phyloP scores from a whole-genome alignment of 2,329 filamentous ascomycete species.

The Leptographium flavum region DNA sequence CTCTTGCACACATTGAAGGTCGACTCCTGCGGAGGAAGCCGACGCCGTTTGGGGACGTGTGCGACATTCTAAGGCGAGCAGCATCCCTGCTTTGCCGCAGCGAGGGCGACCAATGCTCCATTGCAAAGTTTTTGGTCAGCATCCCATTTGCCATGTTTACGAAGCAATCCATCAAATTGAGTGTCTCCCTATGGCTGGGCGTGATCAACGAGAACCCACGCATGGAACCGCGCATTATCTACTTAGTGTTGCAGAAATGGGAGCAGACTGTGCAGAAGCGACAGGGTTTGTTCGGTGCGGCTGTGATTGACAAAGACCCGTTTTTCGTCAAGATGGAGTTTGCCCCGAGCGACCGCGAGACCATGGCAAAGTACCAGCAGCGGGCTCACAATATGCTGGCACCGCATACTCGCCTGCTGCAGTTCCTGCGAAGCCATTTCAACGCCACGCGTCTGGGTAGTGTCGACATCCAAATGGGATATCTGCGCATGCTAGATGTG shows the following conservation, averaged over 20 bases:
- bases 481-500: conserved; percentile 64
- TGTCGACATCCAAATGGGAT: conserved; percentile 65
- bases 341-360: conserved; percentile 71
- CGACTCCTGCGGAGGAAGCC: conserved; percentile 54
- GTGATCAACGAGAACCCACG: conserved; percentile 91
- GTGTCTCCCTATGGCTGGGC: conserved; percentile 89
- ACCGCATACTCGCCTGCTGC: conserved; percentile 72
- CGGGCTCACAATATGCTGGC: conserved; percentile 68
- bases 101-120: conserved; percentile 58
- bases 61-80: conserved; percentile 70
- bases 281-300: conserved; percentile 66
- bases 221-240: conserved; percentile 73
- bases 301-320: conserved; percentile 64
- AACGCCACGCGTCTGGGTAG: conserved; percentile 82
- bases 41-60: conserved; percentile 59
- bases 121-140: conserved; percentile 76
- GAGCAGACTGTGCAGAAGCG: conserved; percentile 66
- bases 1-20: conserved; percentile 59
- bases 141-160: conserved; percentile 91
- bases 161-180: conserved; percentile 89
- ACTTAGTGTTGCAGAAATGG: conserved; percentile 83
- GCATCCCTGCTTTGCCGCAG: conserved; percentile 75
- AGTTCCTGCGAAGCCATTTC: conserved; percentile 90
- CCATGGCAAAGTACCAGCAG: conserved; percentile 62
- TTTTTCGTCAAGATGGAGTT: conserved; percentile 90